Conservation (phyloP, 2,329 filamentous ascomycete species). For the Pestalotiopsis sp. region DNA sequence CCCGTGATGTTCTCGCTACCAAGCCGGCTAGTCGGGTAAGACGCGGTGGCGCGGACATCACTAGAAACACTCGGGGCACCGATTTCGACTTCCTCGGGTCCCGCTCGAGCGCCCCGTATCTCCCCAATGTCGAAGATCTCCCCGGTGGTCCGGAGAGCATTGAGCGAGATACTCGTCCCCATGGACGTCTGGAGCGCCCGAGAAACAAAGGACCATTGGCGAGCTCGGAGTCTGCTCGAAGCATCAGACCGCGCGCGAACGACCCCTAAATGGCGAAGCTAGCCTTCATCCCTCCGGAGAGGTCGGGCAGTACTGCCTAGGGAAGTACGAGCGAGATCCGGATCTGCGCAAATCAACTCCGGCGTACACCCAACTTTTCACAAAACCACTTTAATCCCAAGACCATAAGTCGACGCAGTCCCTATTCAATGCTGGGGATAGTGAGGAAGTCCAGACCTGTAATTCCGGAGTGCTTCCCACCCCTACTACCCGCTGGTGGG, state of each 20-base stretch:
- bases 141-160: too few species aligned
- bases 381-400: neutral
- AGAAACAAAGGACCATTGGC: too few species aligned
- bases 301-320: neutral
- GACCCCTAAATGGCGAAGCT: neutral
- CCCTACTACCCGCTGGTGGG: neutral
- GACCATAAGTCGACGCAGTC: neutral
- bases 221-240: too few species aligned
- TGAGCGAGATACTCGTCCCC: too few species aligned
- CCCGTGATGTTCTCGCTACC: neutral
- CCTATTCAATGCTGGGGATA: neutral
- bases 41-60: neutral
- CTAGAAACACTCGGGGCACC: neutral
- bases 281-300: neutral
- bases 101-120: neutral
- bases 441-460: neutral
- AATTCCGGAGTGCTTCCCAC: neutral
- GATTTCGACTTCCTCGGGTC: neutral
- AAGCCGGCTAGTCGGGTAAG: neutral
- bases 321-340: neutral
- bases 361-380: too few species aligned
- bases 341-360: neutral
- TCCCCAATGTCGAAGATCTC: neutral
- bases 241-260: neutral
- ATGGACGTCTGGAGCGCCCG: too few species aligned